phyloP scores from a whole-genome alignment of 768 basidiomycete genomes.

The Terana coerulea region DNA sequence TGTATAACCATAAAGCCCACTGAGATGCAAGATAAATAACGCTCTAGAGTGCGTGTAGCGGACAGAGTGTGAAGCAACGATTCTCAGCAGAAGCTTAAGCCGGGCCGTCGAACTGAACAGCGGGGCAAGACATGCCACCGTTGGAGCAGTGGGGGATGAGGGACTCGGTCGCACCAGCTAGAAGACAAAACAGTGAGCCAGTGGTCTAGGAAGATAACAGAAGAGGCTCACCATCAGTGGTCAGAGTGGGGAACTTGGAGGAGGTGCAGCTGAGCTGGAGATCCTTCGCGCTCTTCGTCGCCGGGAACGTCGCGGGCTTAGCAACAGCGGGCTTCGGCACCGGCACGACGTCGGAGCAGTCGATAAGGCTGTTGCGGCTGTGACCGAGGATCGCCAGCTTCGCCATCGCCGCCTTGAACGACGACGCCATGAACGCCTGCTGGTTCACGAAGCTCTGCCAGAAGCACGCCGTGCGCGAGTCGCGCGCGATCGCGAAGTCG shows the following conservation, averaged over 20 bases:
- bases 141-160: constrained; percentile 13
- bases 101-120: constrained; percentile 11
- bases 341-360: constrained; percentile 25
- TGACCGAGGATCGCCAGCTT: constrained; percentile 24
- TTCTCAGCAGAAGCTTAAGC: neutral
- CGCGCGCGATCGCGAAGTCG: constrained; percentile 30
- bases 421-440: constrained; percentile 15
- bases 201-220: neutral
- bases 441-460: constrained; percentile 42
- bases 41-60: too few relatives aligned
- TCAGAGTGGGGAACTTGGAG: constrained; percentile 10
- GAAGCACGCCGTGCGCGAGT: constrained; percentile 41
- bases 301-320: constrained; percentile 10
- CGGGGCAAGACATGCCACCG: constrained; percentile 9
- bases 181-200: neutral
- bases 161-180: constrained; percentile 7
- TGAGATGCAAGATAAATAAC: too few relatives aligned
- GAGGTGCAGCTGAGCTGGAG: constrained; percentile 7
- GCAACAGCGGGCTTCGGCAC: constrained; percentile 16
- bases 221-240: constrained; percentile 3
- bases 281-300: constrained; percentile 2
- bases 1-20: too few relatives aligned
- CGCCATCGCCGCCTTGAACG: constrained; percentile 22
- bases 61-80: too few relatives aligned
- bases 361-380: constrained; percentile 15